Evolutionary conservation across 2,329 filamentous ascomycete species (phyloP).

Genomic region (Pezicula radicicola): DNA sequence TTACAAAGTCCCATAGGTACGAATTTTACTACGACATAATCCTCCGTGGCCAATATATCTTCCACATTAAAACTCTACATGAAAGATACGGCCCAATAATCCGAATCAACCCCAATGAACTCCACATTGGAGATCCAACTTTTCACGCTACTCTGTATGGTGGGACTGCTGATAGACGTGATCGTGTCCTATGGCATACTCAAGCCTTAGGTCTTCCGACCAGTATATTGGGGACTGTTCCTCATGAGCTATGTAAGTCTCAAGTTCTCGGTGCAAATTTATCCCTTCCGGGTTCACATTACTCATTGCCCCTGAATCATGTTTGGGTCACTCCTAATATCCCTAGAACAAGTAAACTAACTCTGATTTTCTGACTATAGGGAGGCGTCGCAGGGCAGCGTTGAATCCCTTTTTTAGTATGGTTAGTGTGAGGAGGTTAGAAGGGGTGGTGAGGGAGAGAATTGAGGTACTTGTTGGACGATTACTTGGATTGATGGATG

Average conservation of each 20-base stretch:
- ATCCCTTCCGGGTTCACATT: too few species aligned
- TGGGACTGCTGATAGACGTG: slow-evolving; percentile 5
- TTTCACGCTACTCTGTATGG: slow-evolving; percentile 39
- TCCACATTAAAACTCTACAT: slow-evolving; percentile 39
- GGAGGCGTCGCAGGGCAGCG: slow-evolving; percentile 6
- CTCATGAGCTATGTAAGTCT: slow-evolving; percentile 5
- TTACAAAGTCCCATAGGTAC: slow-evolving; percentile 13
- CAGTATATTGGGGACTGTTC: slow-evolving; percentile 6
- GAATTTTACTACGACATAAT: slow-evolving; percentile 39
- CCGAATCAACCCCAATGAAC: slow-evolving; percentile 34
- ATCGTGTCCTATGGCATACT: slow-evolving; percentile 13
- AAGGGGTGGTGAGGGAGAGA: slow-evolving; percentile 3
- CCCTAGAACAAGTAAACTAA: too few species aligned
- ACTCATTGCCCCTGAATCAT: too few species aligned
- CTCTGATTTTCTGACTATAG: too few species aligned
- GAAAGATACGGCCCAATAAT: slow-evolving; percentile 37
- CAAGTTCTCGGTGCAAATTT: too few species aligned
- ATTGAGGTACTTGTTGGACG: slow-evolving; percentile 2
- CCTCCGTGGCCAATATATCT: slow-evolving; percentile 38
- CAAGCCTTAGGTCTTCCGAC: slow-evolving; percentile 2
- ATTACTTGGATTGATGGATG: background rate
- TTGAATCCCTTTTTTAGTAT: slow-evolving; percentile 10
- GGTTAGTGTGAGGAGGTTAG: slow-evolving; percentile 1
- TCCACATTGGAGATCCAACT: slow-evolving; percentile 32
- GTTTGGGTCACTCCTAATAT: too few species aligned